phyloP scores from a whole-genome alignment of 2,329 filamentous ascomycete species.

The Epichloe baconii region DNA sequence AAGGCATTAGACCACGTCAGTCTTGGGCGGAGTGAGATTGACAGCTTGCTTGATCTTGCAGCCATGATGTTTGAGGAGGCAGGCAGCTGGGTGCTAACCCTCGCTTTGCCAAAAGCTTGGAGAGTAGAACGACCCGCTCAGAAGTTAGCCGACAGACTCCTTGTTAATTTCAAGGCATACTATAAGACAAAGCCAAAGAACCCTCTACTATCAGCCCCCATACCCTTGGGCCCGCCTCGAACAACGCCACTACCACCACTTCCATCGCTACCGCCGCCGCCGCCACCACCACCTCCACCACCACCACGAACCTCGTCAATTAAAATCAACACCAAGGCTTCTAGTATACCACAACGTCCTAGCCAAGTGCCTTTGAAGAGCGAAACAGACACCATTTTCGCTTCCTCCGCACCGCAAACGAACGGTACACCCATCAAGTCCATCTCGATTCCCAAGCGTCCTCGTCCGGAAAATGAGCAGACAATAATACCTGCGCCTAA shows the following conservation, averaged over 20 bases:
- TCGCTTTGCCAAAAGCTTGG: conserved; percentile 29
- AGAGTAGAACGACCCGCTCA: conserved; percentile 22
- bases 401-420: conserved; percentile 1
- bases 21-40: conserved; percentile 28
- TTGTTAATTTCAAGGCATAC: conserved; percentile 26
- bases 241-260: conserved; percentile 10
- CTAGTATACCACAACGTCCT: conserved; percentile 11
- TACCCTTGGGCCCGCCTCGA: conserved; percentile 18
- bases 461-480: conserved; percentile 23
- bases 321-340: conserved; percentile 25
- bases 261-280: no score
- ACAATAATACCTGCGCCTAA: conserved; percentile 23
- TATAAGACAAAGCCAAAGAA: conserved; percentile 23
- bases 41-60: conserved; percentile 29
- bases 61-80: conserved; percentile 35
- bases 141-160: conserved; percentile 22
- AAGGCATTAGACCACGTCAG: conserved; percentile 27
- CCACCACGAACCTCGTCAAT: conserved; percentile 23
- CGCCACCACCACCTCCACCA: conserved; percentile 14
- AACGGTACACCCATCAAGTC: conserved; percentile 8
- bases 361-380: neutral
- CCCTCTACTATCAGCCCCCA: conserved; percentile 12
- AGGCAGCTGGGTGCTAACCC: conserved; percentile 26
- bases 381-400: conserved; percentile 2
- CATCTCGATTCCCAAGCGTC: conserved; percentile 18